phyloP scores from a whole-genome alignment of 768 basidiomycete species.

The Myochromella boudieri region DNA sequence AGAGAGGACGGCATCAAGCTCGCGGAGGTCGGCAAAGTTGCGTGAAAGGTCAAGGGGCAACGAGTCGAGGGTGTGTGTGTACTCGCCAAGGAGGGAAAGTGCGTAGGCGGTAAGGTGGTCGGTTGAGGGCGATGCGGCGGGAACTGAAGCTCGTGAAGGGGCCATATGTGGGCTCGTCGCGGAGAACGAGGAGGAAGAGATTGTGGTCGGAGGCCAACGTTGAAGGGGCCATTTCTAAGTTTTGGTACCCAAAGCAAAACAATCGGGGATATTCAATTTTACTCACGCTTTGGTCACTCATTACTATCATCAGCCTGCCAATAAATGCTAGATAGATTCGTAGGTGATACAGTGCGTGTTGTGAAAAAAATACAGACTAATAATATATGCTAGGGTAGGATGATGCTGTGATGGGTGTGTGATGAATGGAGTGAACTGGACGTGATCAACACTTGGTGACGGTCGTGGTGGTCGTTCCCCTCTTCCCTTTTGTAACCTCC shows the following conservation, averaged over 20 bases:
- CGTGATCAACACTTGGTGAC: slow-evolving; percentile 17
- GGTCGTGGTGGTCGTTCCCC: slow-evolving; percentile 1
- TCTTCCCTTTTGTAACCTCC: slow-evolving; percentile 3
- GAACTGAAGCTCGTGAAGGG: slow-evolving; percentile 28
- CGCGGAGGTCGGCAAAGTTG: slow-evolving; percentile 93
- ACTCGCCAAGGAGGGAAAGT: slow-evolving; percentile 74
- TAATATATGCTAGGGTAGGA: slow-evolving; percentile 14
- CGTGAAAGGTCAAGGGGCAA: slow-evolving; percentile 93
- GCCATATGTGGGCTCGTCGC: slow-evolving; percentile 27
- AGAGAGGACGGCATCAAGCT: slow-evolving; percentile 97
- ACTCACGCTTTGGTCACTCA: slow-evolving; percentile 17
- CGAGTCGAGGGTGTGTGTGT: slow-evolving; percentile 89
- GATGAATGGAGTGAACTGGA: slow-evolving; percentile 2
- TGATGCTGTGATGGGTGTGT: neutral
- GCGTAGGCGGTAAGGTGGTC: slow-evolving; percentile 52
- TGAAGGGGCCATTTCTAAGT: slow-evolving; percentile 14
- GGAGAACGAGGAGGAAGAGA: slow-evolving; percentile 4
- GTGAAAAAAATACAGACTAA: slow-evolving; percentile 13
- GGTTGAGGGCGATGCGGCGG: slow-evolving; percentile 22
- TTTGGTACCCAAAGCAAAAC: slow-evolving; percentile 7
- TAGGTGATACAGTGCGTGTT: slow-evolving; percentile 12
- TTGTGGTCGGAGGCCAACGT: slow-evolving; percentile 14
- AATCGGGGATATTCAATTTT: slow-evolving; percentile 20
- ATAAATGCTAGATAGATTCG: neutral
- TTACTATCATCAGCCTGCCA: neutral